Evolutionary conservation across 768 basidiomycete genomes (phyloP).

Genomic region (Suillus paluster): DNA sequence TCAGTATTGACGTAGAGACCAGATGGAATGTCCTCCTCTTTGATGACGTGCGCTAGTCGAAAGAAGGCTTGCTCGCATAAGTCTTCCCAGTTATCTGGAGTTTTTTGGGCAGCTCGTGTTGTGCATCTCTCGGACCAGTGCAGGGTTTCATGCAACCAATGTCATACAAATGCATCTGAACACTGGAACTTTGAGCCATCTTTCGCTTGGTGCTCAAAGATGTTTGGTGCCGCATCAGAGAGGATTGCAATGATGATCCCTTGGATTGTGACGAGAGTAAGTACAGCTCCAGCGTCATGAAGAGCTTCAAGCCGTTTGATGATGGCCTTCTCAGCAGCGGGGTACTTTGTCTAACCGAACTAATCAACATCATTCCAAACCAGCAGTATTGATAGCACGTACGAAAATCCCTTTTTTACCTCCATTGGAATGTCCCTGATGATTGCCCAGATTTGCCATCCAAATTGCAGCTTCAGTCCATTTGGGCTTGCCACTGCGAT

Average conservation of each 20-base stretch:
- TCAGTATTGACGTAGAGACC: slow-evolving; percentile 36
- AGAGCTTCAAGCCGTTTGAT: slow-evolving; percentile 20
- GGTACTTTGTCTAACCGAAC: no score
- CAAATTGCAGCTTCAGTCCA: not conserved
- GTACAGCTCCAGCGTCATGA: slow-evolving; percentile 21
- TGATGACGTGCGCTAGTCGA: slow-evolving; percentile 27
- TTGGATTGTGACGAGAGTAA: slow-evolving; percentile 30
- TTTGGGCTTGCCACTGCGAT: not conserved
- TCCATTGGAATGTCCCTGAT: slow-evolving; percentile 18
- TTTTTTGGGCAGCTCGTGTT: slow-evolving; percentile 41
- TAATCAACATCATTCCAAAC: no score
- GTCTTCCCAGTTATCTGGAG: slow-evolving; percentile 35
- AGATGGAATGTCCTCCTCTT: slow-evolving; percentile 30
- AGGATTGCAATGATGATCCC: slow-evolving; percentile 37
- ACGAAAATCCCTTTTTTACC: no score
- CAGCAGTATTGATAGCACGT: no score
- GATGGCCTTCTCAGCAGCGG: no score
- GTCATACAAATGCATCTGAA: slow-evolving; percentile 30
- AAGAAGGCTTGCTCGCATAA: slow-evolving; percentile 20
- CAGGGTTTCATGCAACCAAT: slow-evolving; percentile 24
- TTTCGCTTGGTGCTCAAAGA: slow-evolving; percentile 26
- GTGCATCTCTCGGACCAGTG: slow-evolving; percentile 8
- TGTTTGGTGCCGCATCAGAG: slow-evolving; percentile 21
- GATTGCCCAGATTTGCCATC: not conserved
- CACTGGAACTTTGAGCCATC: slow-evolving; percentile 34